Percentiles rank a stretch among this genome's conserved stretches.
Evolutionary conservation across 495 filamentous ascomycete species (phyloP).

Genomic region (Daldinia childiae): DNA sequence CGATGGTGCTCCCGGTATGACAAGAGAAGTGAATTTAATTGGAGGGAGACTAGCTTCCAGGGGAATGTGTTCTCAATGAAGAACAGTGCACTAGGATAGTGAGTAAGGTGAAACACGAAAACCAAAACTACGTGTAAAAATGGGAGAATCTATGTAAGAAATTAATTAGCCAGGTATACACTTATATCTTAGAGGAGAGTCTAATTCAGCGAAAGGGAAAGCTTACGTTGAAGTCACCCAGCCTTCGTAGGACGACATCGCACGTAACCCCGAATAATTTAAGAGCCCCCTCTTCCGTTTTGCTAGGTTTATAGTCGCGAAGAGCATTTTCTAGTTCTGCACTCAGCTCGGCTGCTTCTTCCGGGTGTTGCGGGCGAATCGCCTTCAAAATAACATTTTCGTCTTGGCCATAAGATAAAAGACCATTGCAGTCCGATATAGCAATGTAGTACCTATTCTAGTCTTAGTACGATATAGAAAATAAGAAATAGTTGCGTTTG

Average conservation of each 20-base stretch:
- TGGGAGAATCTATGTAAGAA: constrained; percentile 60
- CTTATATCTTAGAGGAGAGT: background rate
- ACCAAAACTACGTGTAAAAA: constrained; percentile 73
- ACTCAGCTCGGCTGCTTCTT: constrained; percentile 24
- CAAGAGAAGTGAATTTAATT: constrained; percentile 70
- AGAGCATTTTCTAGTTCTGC: constrained; percentile 9
- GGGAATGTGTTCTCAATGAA: constrained; percentile 63
- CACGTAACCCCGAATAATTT: constrained; percentile 47
- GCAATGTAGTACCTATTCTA: constrained; percentile 63
- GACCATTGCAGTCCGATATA: constrained; percentile 57
- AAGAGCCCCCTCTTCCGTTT: constrained; percentile 24
- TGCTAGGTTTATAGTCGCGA: constrained; percentile 22
- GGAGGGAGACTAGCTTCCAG: constrained; percentile 69
- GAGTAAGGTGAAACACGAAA: constrained; percentile 70
- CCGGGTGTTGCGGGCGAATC: constrained; percentile 37
- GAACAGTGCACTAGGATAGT: constrained; percentile 60
- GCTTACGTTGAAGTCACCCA: constrained; percentile 64
- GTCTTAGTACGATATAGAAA: constrained; percentile 63
- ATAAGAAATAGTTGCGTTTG: constrained; percentile 60
- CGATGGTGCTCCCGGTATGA: constrained; percentile 51
- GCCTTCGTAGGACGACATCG: constrained; percentile 66
- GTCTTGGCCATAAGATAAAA: constrained; percentile 52
- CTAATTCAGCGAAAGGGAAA: background rate
- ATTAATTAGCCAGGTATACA: constrained; percentile 2
- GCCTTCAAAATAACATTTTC: constrained; percentile 48